Evolutionary conservation across 805 yeast species (phyloP).

Genomic region (Pichia heedii): DNA sequence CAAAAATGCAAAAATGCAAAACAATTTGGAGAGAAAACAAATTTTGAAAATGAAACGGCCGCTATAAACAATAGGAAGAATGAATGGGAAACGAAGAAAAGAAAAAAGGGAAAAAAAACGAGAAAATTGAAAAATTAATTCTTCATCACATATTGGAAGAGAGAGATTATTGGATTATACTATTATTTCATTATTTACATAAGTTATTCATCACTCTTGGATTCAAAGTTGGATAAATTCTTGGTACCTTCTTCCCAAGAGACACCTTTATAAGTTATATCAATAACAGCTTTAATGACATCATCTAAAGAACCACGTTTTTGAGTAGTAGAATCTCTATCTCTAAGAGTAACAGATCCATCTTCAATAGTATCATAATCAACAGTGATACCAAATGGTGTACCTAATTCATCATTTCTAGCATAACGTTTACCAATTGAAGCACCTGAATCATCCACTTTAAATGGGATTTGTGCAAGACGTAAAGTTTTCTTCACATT

Average conservation of each 20-base stretch:
- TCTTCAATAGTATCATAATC: constrained; percentile 91
- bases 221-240: constrained; percentile 60
- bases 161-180: neutral
- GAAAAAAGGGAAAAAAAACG: too few species aligned
- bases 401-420: constrained; percentile 96
- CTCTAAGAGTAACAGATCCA: constrained; percentile 86
- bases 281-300: constrained; percentile 60
- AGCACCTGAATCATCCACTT: constrained; percentile 94
- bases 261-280: constrained; percentile 62
- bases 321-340: constrained; percentile 94
- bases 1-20: too few species aligned
- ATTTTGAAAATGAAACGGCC: too few species aligned
- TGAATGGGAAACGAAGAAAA: too few species aligned
- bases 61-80: too few species aligned
- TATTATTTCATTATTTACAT: too few species aligned
- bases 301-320: constrained; percentile 84
- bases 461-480: constrained; percentile 79
- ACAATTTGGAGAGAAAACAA: too few species aligned
- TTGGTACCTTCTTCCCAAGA: constrained; percentile 85
- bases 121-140: too few species aligned
- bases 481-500: constrained; percentile 65
- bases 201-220: constrained; percentile 42
- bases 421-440: constrained; percentile 97
- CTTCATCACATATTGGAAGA: too few species aligned
- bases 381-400: constrained; percentile 96